Percentiles rank a stretch among this genome's conserved stretches.
These are phyloP conservation scores for Amanita rubescens DNA, from an alignment of 768 basidiomycete genomes.

Conservation along the genomic window DNA sequence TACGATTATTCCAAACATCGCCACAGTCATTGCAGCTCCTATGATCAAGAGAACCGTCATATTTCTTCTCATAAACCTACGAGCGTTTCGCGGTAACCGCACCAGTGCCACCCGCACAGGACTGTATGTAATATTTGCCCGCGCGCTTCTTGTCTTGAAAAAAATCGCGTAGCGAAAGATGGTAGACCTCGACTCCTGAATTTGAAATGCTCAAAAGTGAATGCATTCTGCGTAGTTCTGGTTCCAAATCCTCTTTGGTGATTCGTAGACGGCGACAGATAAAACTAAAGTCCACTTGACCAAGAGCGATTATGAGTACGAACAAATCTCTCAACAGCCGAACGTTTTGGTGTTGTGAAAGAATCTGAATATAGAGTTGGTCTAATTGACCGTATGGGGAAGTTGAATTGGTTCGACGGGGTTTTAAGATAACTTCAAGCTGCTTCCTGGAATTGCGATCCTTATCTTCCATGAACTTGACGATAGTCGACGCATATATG, in stretches of 20 bases:
- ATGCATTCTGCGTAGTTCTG: background rate
- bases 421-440: constrained; percentile 1
- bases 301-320: background rate
- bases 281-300: background rate
- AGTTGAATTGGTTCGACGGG: background rate
- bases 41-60: too few species aligned
- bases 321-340: background rate
- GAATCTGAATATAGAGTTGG: background rate
- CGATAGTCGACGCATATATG: constrained; percentile 20
- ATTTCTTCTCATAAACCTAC: background rate
- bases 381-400: constrained; percentile 4
- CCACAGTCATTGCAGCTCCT: too few species aligned
- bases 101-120: background rate
- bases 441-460: background rate
- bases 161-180: background rate
- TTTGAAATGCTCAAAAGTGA: background rate
- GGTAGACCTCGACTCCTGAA: background rate
- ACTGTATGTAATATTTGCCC: background rate
- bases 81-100: background rate
- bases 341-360: background rate
- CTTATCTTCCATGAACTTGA: background rate
- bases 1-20: too few species aligned
- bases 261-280: background rate
- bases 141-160: background rate
- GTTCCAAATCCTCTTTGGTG: background rate